A percentile compares a stretch with the other conserved stretches of the same genome.
Evolutionary conservation across 108 stramenopile genomes (phyloP).

Genomic region (Conticribra weissflogii): DNA sequence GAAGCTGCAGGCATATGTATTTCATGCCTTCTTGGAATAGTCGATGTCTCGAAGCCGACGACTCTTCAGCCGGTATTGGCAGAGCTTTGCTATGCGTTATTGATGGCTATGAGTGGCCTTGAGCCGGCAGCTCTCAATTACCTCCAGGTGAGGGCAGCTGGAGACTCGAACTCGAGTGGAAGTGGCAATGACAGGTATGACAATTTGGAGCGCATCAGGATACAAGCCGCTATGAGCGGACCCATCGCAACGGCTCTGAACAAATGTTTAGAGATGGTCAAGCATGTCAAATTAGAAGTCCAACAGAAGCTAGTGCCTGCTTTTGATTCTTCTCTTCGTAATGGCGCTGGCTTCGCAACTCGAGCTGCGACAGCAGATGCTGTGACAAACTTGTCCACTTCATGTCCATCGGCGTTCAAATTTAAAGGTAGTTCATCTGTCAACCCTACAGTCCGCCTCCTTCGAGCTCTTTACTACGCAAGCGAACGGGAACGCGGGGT

Average conservation of each 20-base stretch:
- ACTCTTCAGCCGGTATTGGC: slow-evolving; percentile 82
- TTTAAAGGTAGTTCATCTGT: slow-evolving; percentile 58
- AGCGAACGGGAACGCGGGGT: slow-evolving; percentile 74
- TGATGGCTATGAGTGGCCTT: slow-evolving; percentile 78
- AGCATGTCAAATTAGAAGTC: slow-evolving; percentile 38
- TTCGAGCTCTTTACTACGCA: slow-evolving; percentile 83
- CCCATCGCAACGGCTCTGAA: slow-evolving; percentile 75
- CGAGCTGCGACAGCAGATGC: slow-evolving; percentile 82
- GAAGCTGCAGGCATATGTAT: slow-evolving; percentile 82
- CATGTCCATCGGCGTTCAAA: slow-evolving; percentile 71
- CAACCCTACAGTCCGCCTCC: slow-evolving; percentile 75
- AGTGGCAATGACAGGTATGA: slow-evolving; percentile 57
- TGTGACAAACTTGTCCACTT: slow-evolving; percentile 62
- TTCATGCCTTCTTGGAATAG: slow-evolving; percentile 74
- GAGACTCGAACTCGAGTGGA: slow-evolving; percentile 47
- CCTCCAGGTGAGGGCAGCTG: slow-evolving; percentile 74
- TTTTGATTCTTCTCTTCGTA: slow-evolving; percentile 39
- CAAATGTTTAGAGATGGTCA: slow-evolving; percentile 78
- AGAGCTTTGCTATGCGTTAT: slow-evolving; percentile 67
- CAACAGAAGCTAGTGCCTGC: slow-evolving; percentile 72
- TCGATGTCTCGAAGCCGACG: slow-evolving; percentile 63
- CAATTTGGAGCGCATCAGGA: slow-evolving; percentile 64
- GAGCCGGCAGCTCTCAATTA: slow-evolving; percentile 89
- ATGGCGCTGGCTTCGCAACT: slow-evolving; percentile 77
- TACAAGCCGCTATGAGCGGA: slow-evolving; percentile 73